Evolutionary conservation across 75 land plant genomes (phyloP), one percentile per base, ranked within the genome.

Genomic region (Adiantum capillusveneris): DNA sequence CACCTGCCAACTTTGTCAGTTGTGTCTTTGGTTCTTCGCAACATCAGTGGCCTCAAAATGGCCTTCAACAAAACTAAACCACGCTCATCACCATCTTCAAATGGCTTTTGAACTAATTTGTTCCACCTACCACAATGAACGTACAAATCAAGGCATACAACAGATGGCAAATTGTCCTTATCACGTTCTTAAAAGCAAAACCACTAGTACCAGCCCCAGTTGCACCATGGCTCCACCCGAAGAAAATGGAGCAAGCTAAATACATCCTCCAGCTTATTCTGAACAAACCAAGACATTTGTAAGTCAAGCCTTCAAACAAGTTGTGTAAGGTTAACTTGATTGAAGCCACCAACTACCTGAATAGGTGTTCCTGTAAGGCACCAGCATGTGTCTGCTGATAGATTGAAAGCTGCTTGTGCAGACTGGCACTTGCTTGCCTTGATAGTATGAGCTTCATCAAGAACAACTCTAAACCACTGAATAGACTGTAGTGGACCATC

Each of bases 321-420:
- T n/a, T n/a, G n/a, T n/a, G n/a, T n/a, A n/a, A n/a, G n/a, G n/a
- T 9, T 34, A 9, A 34, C 3, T 34, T 9, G 37, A 34, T 9
- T 34, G 37, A 34, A 34, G 37, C 37, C 3, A 34, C 9, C 37
- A 34, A 34, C 48, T 24, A 92, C 97, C 83, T 94, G 95, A 39
- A 94, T 87, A 55, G 98, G 95, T 48, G 95, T 94, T 25, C 98
- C 95, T 30, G 98, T 88, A 11, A 94, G 85, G 64, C 98, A 94
- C 90, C 89, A 94, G 11, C 95, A 61, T 16, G 75, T 59, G 65
- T 88, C 90, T 42, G 87, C 87, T 59, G 60, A 44, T 39, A 94
- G 59, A 57, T 75, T 72, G 74, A 85, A 81, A 30, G 81, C 84
- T 65, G 98, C 93, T 37, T 76, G 53, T 50, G 89, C 75, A 41